These are phyloP conservation scores for Omphalea diandra DNA, from an alignment of 441 rosid species.

Conservation along the genomic window DNA sequence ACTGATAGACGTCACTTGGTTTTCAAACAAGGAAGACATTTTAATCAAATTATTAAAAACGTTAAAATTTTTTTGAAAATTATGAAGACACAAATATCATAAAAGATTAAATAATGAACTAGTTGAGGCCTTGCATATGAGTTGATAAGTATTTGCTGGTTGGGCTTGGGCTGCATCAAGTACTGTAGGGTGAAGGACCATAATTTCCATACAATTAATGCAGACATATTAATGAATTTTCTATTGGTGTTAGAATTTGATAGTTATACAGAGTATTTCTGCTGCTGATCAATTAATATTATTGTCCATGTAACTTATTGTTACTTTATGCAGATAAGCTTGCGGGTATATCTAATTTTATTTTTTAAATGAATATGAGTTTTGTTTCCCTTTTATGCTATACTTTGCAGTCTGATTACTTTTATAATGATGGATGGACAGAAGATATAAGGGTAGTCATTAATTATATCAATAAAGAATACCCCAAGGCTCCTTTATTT, in stretches of 20 bases:
- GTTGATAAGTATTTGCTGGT: not conserved
- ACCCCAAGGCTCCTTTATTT: slow-evolving; percentile 77
- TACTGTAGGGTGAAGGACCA: not conserved
- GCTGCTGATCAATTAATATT: not conserved
- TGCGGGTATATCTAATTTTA: not conserved
- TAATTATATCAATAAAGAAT: slow-evolving; percentile 47
- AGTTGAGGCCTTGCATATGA: not conserved
- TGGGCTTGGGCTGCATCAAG: not conserved
- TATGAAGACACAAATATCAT: no score
- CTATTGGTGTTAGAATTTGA: not conserved
- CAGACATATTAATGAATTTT: not conserved
- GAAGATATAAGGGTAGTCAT: slow-evolving; percentile 60
- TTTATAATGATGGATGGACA: slow-evolving; percentile 92
- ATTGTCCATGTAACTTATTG: not conserved
- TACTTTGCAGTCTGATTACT: slow-evolving; percentile 73
- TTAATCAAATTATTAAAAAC: not conserved
- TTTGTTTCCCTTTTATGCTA: not conserved
- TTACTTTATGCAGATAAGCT: not conserved
- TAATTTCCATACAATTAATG: not conserved
- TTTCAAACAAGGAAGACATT: not conserved
- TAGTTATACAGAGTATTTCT: not conserved
- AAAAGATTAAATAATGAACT: no score
- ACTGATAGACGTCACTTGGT: not conserved
- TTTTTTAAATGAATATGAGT: not conserved
- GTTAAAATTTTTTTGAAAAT: no score